Percentiles rank a stretch among this genome's conserved stretches.
Evolutionary conservation across 192 early-diverging fungal genomes (phyloP).

Genomic region (Podochytrium sp.): DNA sequence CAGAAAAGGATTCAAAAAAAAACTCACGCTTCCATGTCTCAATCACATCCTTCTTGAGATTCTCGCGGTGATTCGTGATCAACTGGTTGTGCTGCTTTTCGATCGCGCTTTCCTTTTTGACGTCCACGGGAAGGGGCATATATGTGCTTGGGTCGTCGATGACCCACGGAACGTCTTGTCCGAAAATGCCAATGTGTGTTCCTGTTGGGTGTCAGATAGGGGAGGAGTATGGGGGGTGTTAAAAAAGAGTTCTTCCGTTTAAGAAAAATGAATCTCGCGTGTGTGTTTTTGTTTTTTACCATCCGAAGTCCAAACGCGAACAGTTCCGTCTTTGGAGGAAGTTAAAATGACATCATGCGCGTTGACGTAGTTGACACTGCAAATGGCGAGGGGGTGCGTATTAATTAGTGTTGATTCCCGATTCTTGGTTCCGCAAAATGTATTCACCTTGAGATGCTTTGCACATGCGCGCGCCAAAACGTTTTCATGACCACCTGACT

Average conservation of each 20-base stretch:
- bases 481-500: conserved; percentile 28
- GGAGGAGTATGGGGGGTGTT: background rate
- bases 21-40: conserved; percentile 42
- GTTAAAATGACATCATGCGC: conserved; percentile 51
- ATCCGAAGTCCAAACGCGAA: conserved; percentile 53
- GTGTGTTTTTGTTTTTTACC: background rate
- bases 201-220: conserved; percentile 24
- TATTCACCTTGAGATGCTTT: conserved; percentile 48
- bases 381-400: background rate
- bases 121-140: conserved; percentile 41
- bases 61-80: conserved; percentile 39
- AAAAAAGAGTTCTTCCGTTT: background rate
- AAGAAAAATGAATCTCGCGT: too few relatives aligned
- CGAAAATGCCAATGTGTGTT: conserved; percentile 58
- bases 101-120: conserved; percentile 39
- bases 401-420: background rate
- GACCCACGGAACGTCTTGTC: conserved; percentile 55
- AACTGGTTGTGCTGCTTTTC: conserved; percentile 47
- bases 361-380: conserved; percentile 47
- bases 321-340: conserved; percentile 50
- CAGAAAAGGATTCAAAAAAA: background rate
- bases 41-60: conserved; percentile 51
- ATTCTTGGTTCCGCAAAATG: background rate
- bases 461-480: conserved; percentile 52
- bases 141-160: conserved; percentile 52